A percentile compares a stretch with the other conserved stretches of the same genome.
phyloP scores from a whole-genome alignment of 495 filamentous ascomycete genomes.

The Baudoinia panamericana region DNA sequence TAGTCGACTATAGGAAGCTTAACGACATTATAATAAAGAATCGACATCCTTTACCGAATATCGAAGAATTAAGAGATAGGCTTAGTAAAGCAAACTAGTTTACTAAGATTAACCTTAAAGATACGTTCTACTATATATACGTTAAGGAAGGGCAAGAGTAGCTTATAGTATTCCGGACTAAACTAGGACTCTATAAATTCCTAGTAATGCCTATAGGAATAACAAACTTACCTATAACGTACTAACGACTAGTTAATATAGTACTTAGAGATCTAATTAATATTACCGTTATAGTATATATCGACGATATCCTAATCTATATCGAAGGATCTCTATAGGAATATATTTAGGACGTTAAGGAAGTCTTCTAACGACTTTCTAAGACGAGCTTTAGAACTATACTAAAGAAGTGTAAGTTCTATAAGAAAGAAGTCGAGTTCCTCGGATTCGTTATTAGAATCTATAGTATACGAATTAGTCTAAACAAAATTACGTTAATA shows the following conservation, averaged over 20 bases:
- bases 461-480: too few relatives aligned
- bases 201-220: slow-evolving; percentile 22
- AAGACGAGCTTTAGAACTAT: slow-evolving; percentile 3
- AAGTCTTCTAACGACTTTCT: slow-evolving; percentile 6
- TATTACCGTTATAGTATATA: slow-evolving; percentile 11
- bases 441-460: slow-evolving; percentile 16
- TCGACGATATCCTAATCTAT: slow-evolving; percentile 23
- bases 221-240: slow-evolving; percentile 20
- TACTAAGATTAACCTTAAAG: slow-evolving; percentile 10
- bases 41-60: slow-evolving; percentile 17
- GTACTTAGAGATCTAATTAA: slow-evolving; percentile 11
- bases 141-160: slow-evolving; percentile 17
- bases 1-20: slow-evolving; percentile 18
- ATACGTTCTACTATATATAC: slow-evolving; percentile 13
- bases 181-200: slow-evolving; percentile 18
- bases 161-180: slow-evolving; percentile 23
- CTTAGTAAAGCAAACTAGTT: background rate
- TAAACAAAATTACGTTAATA: too few relatives aligned
- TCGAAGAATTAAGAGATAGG: slow-evolving; percentile 9
- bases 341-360: slow-evolving; percentile 2
- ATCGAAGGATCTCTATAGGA: slow-evolving; percentile 3
- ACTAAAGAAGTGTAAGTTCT: slow-evolving; percentile 15
- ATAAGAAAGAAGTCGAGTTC: slow-evolving; percentile 1
- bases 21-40: slow-evolving; percentile 22
- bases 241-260: slow-evolving; percentile 16